These are phyloP conservation scores for Fonsecaea pedrosoi DNA, from an alignment of 2,329 filamentous ascomycete genomes.

Conservation along the genomic window DNA sequence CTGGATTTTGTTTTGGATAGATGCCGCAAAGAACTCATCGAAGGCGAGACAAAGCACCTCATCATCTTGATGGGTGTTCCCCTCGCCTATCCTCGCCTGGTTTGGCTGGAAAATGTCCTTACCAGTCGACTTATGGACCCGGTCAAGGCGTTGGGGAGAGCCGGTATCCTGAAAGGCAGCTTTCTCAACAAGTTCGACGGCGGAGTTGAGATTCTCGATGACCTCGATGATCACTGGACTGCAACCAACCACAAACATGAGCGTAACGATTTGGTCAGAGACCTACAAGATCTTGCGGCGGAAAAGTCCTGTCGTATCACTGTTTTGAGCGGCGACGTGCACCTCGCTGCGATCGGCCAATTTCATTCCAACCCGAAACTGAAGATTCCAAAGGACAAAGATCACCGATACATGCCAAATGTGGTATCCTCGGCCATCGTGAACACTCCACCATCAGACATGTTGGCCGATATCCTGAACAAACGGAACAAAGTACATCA, in stretches of 20 bases:
- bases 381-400: slow-evolving; percentile 81
- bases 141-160: slow-evolving; percentile 83
- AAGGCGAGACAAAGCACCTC: slow-evolving; percentile 86
- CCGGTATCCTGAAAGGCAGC: slow-evolving; percentile 73
- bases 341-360: slow-evolving; percentile 88
- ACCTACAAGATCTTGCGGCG: slow-evolving; percentile 89
- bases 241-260: slow-evolving; percentile 93
- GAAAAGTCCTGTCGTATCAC: slow-evolving; percentile 92
- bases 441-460: slow-evolving; percentile 84
- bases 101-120: slow-evolving; percentile 71
- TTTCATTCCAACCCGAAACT: slow-evolving; percentile 93
- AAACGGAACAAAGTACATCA: slow-evolving; percentile 81
- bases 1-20: slow-evolving; percentile 88
- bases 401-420: slow-evolving; percentile 97
- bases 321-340: slow-evolving; percentile 91
- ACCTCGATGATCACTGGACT: slow-evolving; percentile 96
- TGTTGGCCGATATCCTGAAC: slow-evolving; percentile 90
- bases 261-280: slow-evolving; percentile 82
- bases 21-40: slow-evolving; percentile 79
- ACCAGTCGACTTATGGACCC: slow-evolving; percentile 87
- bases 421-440: slow-evolving; percentile 92
- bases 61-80: slow-evolving; percentile 74
- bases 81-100: slow-evolving; percentile 78
- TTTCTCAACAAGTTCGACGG: slow-evolving; percentile 90
- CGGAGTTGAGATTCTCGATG: slow-evolving; percentile 88